Evolutionary conservation across 208 protist species (phyloP), one percentile per base, ranked within the genome.

Genomic region (Acanthamoeba polyphaga): DNA sequence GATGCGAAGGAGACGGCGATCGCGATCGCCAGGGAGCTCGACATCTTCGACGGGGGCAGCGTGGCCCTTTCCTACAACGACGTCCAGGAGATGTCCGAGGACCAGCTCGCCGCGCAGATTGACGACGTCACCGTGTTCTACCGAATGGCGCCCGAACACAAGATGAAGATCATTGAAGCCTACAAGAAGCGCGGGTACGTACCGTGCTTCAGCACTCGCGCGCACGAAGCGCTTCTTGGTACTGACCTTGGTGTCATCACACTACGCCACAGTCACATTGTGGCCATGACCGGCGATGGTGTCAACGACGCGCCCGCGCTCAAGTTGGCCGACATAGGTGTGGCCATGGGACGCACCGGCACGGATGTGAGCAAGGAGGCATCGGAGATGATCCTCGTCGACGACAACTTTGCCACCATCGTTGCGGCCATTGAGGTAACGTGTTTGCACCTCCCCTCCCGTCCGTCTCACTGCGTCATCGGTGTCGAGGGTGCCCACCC

Each of bases 211-310:
- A n/a, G n/a, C n/a, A n/a, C n/a, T n/a, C n/a, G n/a, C n/a, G n/a
- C n/a, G n/a, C n/a, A n/a, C n/a, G n/a, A n/a, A n/a, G n/a, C n/a
- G n/a, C n/a, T n/a, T n/a, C n/a, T n/a, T n/a, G n/a, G n/a, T n/a
- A n/a, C n/a, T n/a, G n/a, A n/a, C 62, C 43, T 64, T 9, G 27
- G 60, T 90, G 72, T 89, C 29, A 34, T 55, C 51, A 55, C 51
- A 55, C 51, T 4, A 55, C 60, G 94, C n/a, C 32, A 32, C 32
- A 78, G 97, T 96, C 66, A 97, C 95, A 97, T 97, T 58, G 98
- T 98, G 53, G 98, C 98, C 88, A 99, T 99, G 98, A 99, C 98
- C 38, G 99, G 98, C 68, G 98, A 99, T 96, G 99, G 98, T 70
- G 98, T 99, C 17, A 99, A 99, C 97, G 98, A 98, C 95, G 96